Evolutionary conservation across 108 stramenopile genomes (phyloP).

Genomic region (Seminavis robusta): DNA sequence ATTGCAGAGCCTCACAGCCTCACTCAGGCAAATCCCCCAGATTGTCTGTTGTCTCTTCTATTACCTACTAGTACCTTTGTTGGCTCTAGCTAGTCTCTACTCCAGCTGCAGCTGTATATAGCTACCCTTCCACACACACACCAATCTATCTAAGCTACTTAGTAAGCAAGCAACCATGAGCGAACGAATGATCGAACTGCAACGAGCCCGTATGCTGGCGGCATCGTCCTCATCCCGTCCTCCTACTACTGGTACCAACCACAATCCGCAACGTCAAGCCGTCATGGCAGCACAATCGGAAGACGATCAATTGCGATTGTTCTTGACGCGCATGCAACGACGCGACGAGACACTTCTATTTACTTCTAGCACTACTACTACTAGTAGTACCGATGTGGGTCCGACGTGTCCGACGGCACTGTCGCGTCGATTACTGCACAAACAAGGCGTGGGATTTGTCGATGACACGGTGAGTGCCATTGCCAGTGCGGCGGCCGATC

Average conservation of each 20-base stretch:
- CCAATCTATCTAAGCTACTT: neutral
- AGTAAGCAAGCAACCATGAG: slow-evolving; percentile 34
- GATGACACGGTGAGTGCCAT: slow-evolving; percentile 69
- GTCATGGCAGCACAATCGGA: slow-evolving; percentile 21
- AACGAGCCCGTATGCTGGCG: slow-evolving; percentile 37
- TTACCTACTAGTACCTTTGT: too few species aligned
- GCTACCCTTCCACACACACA: too few species aligned
- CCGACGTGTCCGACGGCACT: slow-evolving; percentile 77
- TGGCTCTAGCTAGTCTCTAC: too few species aligned
- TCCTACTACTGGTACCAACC: slow-evolving; percentile 5
- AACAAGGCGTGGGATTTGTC: slow-evolving; percentile 73
- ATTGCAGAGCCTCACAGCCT: too few species aligned
- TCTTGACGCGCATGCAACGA: slow-evolving; percentile 38
- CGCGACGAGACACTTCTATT: slow-evolving; percentile 26
- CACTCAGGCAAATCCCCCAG: too few species aligned
- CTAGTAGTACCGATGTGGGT: neutral
- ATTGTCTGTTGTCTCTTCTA: too few species aligned
- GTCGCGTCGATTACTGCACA: slow-evolving; percentile 70
- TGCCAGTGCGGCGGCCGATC: slow-evolving; percentile 70
- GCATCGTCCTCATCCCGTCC: too few species aligned
- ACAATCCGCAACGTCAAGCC: slow-evolving; percentile 39
- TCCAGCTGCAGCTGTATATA: too few species aligned
- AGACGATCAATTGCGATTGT: slow-evolving; percentile 38
- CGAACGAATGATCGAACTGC: slow-evolving; percentile 65
- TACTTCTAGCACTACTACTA: too few species aligned